A percentile compares a stretch with the other conserved stretches of the same genome.
Evolutionary conservation across 2,329 filamentous ascomycete genomes (phyloP).

Genomic region (Apiospora koreana): DNA sequence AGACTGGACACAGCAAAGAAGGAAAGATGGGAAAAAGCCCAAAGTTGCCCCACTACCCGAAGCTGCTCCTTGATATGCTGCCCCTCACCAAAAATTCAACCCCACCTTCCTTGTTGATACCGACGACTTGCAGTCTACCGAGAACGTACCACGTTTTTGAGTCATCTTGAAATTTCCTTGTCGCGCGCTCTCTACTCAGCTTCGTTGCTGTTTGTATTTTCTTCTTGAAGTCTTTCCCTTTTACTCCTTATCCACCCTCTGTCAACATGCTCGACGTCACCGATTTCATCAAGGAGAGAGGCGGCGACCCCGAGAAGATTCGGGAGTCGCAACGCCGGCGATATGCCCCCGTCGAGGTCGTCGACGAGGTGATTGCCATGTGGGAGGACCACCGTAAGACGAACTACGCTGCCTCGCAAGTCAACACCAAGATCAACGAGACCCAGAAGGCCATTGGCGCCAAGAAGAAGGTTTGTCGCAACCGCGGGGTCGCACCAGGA

Average conservation of each 20-base stretch:
- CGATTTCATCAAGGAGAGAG: constrained; percentile 82
- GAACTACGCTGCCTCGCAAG: constrained; percentile 76
- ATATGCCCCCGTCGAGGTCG: constrained; percentile 76
- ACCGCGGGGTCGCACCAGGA: background rate
- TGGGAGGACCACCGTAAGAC: constrained; percentile 85
- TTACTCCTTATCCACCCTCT: background rate
- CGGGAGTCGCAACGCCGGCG: constrained; percentile 87
- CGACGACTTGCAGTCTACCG: background rate
- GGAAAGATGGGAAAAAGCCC: background rate
- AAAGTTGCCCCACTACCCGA: background rate
- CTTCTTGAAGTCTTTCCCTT: background rate
- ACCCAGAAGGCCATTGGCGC: constrained; percentile 86
- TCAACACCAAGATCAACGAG: constrained; percentile 82
- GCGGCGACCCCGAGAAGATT: constrained; percentile 88
- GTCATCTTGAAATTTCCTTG: background rate
- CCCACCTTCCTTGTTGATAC: constrained; percentile 9
- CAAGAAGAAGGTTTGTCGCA: constrained; percentile 75
- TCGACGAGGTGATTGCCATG: constrained; percentile 86
- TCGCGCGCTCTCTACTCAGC: background rate
- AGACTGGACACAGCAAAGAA: background rate
- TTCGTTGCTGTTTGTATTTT: background rate
- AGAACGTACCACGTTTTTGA: background rate
- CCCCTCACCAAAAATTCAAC: constrained; percentile 3
- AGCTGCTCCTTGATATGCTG: background rate
- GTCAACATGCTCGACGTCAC: constrained; percentile 70